A percentile compares a stretch with the other conserved stretches of the same genome.
phyloP scores from a whole-genome alignment of 176 grass and related monocot species.

The Pontederia paniculata region DNA sequence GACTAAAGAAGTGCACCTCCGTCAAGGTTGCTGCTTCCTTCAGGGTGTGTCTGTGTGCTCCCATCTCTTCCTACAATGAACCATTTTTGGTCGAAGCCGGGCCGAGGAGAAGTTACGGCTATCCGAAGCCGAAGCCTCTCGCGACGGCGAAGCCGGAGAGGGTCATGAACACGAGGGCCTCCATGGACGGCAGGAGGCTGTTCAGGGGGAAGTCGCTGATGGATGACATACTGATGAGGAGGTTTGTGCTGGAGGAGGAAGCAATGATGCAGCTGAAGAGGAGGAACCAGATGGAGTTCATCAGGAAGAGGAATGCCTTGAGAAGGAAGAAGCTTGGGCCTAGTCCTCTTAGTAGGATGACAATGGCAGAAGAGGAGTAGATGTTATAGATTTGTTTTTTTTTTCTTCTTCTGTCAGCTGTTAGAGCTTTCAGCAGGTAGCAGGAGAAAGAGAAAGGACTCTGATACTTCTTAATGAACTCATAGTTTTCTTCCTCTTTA shows the following conservation, averaged over 20 bases:
- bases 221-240: conserved; percentile 78
- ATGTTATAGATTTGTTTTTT: not conserved
- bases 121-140: conserved; percentile 34
- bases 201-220: conserved; percentile 94
- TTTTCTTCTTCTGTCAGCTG: not conserved
- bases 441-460: too few species aligned
- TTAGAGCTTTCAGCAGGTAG: not conserved
- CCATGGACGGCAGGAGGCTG: conserved; percentile 31
- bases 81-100: conserved; percentile 57
- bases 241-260: conserved; percentile 85
- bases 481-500: too few species aligned
- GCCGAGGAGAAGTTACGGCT: conserved; percentile 83
- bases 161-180: not conserved
- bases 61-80: conserved; percentile 88
- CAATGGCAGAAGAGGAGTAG: conserved; percentile 33
- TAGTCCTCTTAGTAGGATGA: conserved; percentile 74
- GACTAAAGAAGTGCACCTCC: conserved; percentile 76
- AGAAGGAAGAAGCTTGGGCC: conserved; percentile 67
- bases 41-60: conserved; percentile 90
- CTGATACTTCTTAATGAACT: too few species aligned
- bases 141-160: conserved; percentile 14
- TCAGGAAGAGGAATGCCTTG: conserved; percentile 56
- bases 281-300: conserved; percentile 81
- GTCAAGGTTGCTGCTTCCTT: conserved; percentile 84
- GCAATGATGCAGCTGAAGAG: conserved; percentile 56